Evolutionary conservation across 805 yeast genomes (phyloP), one percentile per base, ranked within the genome.

Genomic region (Spathaspora arborariae): DNA sequence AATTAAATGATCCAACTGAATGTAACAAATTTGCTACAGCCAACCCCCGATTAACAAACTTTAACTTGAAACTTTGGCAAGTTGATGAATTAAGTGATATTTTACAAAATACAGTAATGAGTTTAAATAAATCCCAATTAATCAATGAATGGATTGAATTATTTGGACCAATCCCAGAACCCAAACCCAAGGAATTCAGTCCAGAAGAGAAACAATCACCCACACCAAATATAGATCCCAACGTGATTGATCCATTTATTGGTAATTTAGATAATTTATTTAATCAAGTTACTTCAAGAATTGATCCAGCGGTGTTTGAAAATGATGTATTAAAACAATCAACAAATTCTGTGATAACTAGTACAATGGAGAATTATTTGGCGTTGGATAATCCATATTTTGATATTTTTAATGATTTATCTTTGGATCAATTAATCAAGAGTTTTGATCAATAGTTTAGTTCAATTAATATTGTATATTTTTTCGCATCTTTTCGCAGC

Each of bases 301-400:
- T 19, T 20, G 39, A 38, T 19, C 47, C 39, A 5, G 26, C 26
- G 3, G 45, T 40, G 1, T 41, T 45, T 40, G 42, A 47, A 18
- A 37, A 19, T 30, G 44, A 38, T 8, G 39, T 13, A 13, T 26
- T 16, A 11, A 10, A 24, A n/a, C 27, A 20, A 20, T 13, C 15
- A 13, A 4, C 18, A 11, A 20, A 30, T 16, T 10, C 22, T 40
- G 21, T 26, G 11, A 24, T 40, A 10, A 22, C 38, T 11, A 21
- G 39, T 42, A 20, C 45, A 13, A 43, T 51, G 47, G 51, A 51
- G 22, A 40, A 38, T 27, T 51, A 49, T 41, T 40, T 46, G 9
- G 52, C 48, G 10, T 39, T 51, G 13, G 45, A 51, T 30, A 48
- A 46, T 41, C 54, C 54, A 9, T 47, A 41, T 40, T 46, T 49